Percentiles rank a stretch among this genome's conserved stretches.
Evolutionary conservation across 2,329 filamentous ascomycete genomes (phyloP).

Genomic region (Knoxdaviesia proteae): DNA sequence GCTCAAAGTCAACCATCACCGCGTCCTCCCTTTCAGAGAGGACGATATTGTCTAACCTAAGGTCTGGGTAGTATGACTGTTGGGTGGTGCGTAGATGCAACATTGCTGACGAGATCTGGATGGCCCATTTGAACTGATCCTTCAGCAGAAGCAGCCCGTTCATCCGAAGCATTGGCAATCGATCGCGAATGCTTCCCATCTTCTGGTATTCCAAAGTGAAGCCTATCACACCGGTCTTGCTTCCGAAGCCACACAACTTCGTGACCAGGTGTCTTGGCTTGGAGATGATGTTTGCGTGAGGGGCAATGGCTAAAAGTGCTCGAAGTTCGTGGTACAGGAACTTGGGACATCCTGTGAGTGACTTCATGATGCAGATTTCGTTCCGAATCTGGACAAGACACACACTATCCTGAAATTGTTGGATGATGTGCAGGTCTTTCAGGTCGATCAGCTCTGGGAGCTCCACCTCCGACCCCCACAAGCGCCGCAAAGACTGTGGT

Average conservation of each 20-base stretch:
- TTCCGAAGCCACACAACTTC: conserved; percentile 33
- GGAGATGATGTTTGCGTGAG: conserved; percentile 31
- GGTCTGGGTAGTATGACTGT: conserved; percentile 32
- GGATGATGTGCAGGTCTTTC: conserved; percentile 23
- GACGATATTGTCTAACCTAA: conserved; percentile 38
- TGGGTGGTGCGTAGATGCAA: conserved; percentile 25
- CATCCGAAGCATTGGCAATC: conserved; percentile 27
- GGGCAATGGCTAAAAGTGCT: conserved; percentile 27
- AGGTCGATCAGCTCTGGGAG: conserved; percentile 29
- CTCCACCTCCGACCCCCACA: conserved; percentile 20
- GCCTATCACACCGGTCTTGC: conserved; percentile 31
- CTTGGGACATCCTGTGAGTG: conserved; percentile 33
- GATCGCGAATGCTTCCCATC: conserved; percentile 32
- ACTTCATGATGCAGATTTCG: conserved; percentile 32
- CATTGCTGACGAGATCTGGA: conserved; percentile 29
- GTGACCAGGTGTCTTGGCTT: conserved; percentile 31
- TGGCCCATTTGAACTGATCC: conserved; percentile 30
- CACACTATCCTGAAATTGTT: conserved; percentile 37
- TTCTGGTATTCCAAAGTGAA: conserved; percentile 34
- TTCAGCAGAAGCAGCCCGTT: conserved; percentile 19
- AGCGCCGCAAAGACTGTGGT: conserved; percentile 15
- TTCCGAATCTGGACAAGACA: conserved; percentile 26
- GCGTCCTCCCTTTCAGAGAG: conserved; percentile 23
- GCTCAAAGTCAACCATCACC: conserved; percentile 41
- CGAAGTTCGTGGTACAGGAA: conserved; percentile 41